A percentile compares a stretch with the other conserved stretches of the same genome.
Conservation (phyloP, 2,329 filamentous ascomycete genomes). For the Talaromyces pinophilus region DNA sequence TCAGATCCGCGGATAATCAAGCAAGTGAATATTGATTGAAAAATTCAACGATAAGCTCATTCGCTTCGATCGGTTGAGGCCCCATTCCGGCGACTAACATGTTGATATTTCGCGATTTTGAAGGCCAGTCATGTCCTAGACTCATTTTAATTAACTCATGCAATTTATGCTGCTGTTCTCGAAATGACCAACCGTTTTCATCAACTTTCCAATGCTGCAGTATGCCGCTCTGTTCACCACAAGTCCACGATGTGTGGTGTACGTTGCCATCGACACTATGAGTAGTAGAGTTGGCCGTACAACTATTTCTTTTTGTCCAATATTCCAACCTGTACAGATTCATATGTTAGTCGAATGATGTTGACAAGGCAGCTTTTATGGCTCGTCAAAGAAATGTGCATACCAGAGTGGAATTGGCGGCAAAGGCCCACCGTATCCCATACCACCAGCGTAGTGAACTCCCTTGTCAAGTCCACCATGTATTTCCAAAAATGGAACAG, state of each 20-base stretch:
- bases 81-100: constrained; percentile 44
- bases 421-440: constrained; percentile 46
- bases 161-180: background rate
- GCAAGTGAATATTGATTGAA: constrained; percentile 40
- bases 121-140: constrained; percentile 50
- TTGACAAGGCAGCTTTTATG: background rate
- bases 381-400: constrained; percentile 24
- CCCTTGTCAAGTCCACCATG: constrained; percentile 53
- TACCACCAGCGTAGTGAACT: constrained; percentile 50
- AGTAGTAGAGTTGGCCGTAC: constrained; percentile 37
- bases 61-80: constrained; percentile 49
- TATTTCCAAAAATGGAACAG: constrained; percentile 53
- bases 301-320: constrained; percentile 48
- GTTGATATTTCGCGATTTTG: constrained; percentile 49
- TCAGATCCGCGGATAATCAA: background rate
- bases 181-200: constrained; percentile 40
- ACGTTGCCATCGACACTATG: constrained; percentile 44
- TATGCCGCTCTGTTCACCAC: constrained; percentile 36
- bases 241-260: constrained; percentile 49
- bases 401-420: constrained; percentile 51
- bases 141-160: background rate
- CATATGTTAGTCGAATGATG: background rate
- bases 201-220: constrained; percentile 52
- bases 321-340: constrained; percentile 27
- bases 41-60: constrained; percentile 49